These are phyloP conservation scores for Sordariomycetes sp. DNA, from an alignment of 2,329 filamentous ascomycete genomes.

Conservation along the genomic window DNA sequence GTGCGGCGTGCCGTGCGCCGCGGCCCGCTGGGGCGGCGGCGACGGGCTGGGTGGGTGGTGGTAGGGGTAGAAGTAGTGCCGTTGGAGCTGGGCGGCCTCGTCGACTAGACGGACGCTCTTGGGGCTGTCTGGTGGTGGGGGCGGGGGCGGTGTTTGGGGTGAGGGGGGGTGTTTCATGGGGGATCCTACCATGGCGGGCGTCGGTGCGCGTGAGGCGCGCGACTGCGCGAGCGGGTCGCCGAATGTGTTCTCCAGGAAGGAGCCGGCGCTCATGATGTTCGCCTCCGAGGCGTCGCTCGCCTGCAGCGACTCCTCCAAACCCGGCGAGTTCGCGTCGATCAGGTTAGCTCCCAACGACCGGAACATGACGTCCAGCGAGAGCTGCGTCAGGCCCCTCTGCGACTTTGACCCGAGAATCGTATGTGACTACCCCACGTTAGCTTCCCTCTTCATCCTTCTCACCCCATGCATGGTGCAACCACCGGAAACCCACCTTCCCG, in stretches of 20 bases:
- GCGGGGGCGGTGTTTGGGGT: conserved; percentile 10
- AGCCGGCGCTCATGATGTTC: conserved; percentile 59
- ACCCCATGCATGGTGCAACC: too few species aligned
- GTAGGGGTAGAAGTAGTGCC: background rate
- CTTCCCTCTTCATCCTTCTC: background rate
- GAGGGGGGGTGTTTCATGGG: conserved; percentile 11
- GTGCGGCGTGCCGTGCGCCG: conserved; percentile 8
- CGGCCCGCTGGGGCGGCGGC: conserved; percentile 20
- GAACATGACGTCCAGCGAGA: conserved; percentile 84
- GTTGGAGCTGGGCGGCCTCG: background rate
- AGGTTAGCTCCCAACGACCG: conserved; percentile 66
- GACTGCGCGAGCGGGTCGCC: conserved; percentile 49
- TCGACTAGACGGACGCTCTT: conserved; percentile 34
- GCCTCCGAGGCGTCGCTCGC: conserved; percentile 75
- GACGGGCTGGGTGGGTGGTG: background rate
- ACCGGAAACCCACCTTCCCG: conserved; percentile 61
- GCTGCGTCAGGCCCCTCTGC: conserved; percentile 83
- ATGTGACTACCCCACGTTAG: conserved; percentile 55
- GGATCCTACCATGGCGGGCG: conserved; percentile 56
- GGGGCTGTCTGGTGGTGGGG: conserved; percentile 24
- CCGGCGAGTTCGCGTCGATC: conserved; percentile 48
- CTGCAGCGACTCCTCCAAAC: conserved; percentile 62
- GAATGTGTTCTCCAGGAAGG: conserved; percentile 72
- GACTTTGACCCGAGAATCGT: conserved; percentile 84
- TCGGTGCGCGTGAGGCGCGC: conserved; percentile 53